Base-by-base conservation (phyloP, 2,329 filamentous ascomycete genomes). In the Colletotrichum tropicicola region DNA sequence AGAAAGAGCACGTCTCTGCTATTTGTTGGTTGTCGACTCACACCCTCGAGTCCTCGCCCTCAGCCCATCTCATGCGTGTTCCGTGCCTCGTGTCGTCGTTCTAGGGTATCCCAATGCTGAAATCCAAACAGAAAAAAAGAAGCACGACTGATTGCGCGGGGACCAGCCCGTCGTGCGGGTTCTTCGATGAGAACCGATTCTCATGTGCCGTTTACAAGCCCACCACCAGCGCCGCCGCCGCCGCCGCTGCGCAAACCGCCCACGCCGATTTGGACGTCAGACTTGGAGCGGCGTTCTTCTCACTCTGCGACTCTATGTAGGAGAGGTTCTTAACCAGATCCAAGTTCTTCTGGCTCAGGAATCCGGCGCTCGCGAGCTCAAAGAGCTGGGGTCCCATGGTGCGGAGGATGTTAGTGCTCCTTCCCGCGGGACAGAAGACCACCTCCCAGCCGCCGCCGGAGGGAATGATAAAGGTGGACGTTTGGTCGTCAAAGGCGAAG, bases 391-490 rank as follows among this genome's bases (percentile, higher is more conserved):
- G 71, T 15, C 82, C 80, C 69, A 88, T 81, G 5, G 84, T 83
- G 28, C 75, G 77, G 32, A 89, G 73, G 65, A 89, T 89, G 70
- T 88, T 83, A 37, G 87, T 89, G 66, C 85, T 88, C 53, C 87
- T 76, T 9, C 87, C 87, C 12, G 72, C 73, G 2, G 93, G 93
- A 74, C 93, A 96, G 75, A 96, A 92, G 9, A 91, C 84, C 13
- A 96, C 84, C 74, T 94, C 88, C 82, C 92, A 96, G 0, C 92
- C 92, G 21, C 90, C 91, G 17, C 92, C 92, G 10, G 76, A 82
- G 3, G 88, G 87, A 35, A 90, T 81, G 70, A 88, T 87, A 70
- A 90, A 90, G 0, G 87, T 90, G 15, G 84, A 87, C 28, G 80
- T 79, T 66, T 81, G 78, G 71, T 89, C 86, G 69, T 88, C 85